These are phyloP conservation scores for Ichthyophonus hoferi DNA, from an alignment of 208 protist genomes.

Conservation along the genomic window DNA sequence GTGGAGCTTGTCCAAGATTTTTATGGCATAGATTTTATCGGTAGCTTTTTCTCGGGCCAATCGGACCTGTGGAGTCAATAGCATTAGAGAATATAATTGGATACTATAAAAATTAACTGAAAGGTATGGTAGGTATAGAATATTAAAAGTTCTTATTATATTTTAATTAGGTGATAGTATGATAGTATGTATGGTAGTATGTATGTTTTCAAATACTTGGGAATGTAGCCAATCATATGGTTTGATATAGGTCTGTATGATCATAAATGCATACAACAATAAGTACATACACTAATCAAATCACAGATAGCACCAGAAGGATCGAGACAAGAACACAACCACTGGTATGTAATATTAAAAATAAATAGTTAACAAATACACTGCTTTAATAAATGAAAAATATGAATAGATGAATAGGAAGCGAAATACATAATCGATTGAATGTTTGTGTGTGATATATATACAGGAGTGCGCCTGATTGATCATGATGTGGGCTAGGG, in stretches of 20 bases:
- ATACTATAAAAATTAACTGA: neutral
- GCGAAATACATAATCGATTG: too few relatives aligned
- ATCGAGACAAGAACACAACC: too few relatives aligned
- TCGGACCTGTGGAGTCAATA: neutral
- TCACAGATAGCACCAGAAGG: too few relatives aligned
- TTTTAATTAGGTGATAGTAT: neutral
- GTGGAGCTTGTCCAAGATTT: constrained; percentile 45
- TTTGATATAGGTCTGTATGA: neutral
- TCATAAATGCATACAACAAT: too few relatives aligned
- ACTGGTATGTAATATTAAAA: too few relatives aligned
- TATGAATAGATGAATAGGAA: too few relatives aligned
- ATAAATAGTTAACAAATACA: too few relatives aligned
- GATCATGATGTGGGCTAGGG: too few relatives aligned
- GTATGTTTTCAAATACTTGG: neutral
- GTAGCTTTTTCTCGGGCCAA: constrained; percentile 31
- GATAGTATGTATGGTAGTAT: neutral
- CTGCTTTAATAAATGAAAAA: too few relatives aligned
- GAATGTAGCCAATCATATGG: neutral
- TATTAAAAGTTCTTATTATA: neutral
- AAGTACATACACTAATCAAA: too few relatives aligned
- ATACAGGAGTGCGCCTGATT: too few relatives aligned
- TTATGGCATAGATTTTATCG: constrained; percentile 40
- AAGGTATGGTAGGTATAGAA: neutral
- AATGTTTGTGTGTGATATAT: too few relatives aligned
- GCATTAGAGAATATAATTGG: neutral